phyloP scores from a whole-genome alignment of 2,329 filamentous ascomycete species.

The Colletotrichum brevisporum region DNA sequence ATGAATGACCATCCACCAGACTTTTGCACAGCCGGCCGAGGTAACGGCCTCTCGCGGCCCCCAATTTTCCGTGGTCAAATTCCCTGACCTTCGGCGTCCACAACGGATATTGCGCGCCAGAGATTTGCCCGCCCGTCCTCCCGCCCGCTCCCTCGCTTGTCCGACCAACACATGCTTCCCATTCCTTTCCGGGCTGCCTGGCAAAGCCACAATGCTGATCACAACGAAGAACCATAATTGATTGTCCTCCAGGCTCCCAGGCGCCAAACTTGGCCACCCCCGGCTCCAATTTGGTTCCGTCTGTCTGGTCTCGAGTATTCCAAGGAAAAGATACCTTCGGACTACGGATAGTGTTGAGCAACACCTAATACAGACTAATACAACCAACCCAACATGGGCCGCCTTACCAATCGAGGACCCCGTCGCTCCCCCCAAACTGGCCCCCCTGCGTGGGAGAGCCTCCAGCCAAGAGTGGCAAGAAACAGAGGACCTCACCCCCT shows the following conservation, averaged over 20 bases:
- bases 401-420: conserved; percentile 20
- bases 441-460: conserved; percentile 5
- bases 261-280: conserved; percentile 5
- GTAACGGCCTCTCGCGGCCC: conserved; percentile 10
- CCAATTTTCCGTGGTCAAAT: conserved; percentile 33
- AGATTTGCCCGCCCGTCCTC: conserved; percentile 21
- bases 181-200: neutral
- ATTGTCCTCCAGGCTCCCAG: conserved; percentile 8
- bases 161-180: neutral
- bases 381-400: conserved; percentile 7
- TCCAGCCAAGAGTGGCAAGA: conserved; percentile 27
- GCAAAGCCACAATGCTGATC: neutral
- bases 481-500: conserved; percentile 17
- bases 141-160: conserved; percentile 7
- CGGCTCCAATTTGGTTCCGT: conserved; percentile 12
- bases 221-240: conserved; percentile 17
- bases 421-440: neutral
- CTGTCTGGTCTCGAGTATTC: conserved; percentile 1
- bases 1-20: conserved; percentile 23
- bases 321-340: neutral
- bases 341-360: no score
- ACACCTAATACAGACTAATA: no score
- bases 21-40: conserved; percentile 18
- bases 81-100: conserved; percentile 11
- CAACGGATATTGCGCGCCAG: conserved; percentile 7